These are phyloP conservation scores for Saccharomyces uvarum DNA, from an alignment of 1,139 yeast species.

Conservation along the genomic window DNA sequence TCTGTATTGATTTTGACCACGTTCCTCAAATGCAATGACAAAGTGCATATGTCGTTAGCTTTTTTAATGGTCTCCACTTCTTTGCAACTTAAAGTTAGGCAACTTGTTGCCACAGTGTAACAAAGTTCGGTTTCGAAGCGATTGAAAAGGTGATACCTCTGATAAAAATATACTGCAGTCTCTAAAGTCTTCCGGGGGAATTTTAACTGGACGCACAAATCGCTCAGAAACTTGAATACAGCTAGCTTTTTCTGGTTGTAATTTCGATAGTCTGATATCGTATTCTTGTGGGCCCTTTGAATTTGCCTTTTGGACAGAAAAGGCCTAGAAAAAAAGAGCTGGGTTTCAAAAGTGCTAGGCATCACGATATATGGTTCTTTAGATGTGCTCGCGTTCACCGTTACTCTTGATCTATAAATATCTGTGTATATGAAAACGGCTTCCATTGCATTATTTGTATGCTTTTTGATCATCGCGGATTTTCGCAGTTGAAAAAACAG, in stretches of 20 bases:
- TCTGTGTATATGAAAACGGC: neutral
- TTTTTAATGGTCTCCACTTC: slow-evolving; percentile 86
- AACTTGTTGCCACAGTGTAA: slow-evolving; percentile 57
- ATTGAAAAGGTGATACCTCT: slow-evolving; percentile 60
- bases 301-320: slow-evolving; percentile 53
- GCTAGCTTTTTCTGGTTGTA: slow-evolving; percentile 48
- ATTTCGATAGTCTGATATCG: slow-evolving; percentile 43
- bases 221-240: slow-evolving; percentile 48
- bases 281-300: slow-evolving; percentile 42
- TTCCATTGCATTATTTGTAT: neutral
- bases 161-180: slow-evolving; percentile 64
- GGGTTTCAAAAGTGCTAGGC: slow-evolving; percentile 17
- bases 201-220: slow-evolving; percentile 46
- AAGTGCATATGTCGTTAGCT: slow-evolving; percentile 42
- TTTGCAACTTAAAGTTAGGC: slow-evolving; percentile 74
- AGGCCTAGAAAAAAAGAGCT: slow-evolving; percentile 49
- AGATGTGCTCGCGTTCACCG: neutral
- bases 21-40: slow-evolving; percentile 31
- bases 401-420: neutral
- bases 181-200: slow-evolving; percentile 62
- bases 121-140: slow-evolving; percentile 41
- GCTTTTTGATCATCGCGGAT: neutral
- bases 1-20: slow-evolving; percentile 27
- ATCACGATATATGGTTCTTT: neutral
- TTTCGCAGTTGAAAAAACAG: neutral